These are phyloP conservation scores for Coprinopsis cinerea DNA, from an alignment of 768 basidiomycete species.

Conservation along the genomic window DNA sequence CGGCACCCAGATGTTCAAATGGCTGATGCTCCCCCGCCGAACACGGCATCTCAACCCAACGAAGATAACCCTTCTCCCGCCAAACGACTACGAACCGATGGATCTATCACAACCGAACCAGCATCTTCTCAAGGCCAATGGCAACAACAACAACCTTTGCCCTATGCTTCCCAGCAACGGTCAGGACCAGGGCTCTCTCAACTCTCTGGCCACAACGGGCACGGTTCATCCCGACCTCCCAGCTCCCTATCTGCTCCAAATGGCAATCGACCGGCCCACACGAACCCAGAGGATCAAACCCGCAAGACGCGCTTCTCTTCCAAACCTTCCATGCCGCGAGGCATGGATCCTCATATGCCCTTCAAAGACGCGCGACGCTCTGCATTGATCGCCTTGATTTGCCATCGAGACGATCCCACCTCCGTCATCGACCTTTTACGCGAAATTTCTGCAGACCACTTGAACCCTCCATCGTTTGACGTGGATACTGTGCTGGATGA, in stretches of 20 bases:
- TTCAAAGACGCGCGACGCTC: slow-evolving; percentile 51
- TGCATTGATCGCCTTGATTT: slow-evolving; percentile 61
- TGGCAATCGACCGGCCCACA: slow-evolving; percentile 33
- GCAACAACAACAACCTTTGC: slow-evolving; percentile 15
- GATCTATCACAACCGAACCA: slow-evolving; percentile 26
- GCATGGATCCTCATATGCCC: slow-evolving; percentile 47
- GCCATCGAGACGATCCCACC: slow-evolving; percentile 61
- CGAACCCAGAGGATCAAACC: slow-evolving; percentile 33
- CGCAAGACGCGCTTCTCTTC: slow-evolving; percentile 60
- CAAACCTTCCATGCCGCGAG: slow-evolving; percentile 49
- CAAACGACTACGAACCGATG: slow-evolving; percentile 67
- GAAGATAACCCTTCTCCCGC: slow-evolving; percentile 63
- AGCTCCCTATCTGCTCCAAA: slow-evolving; percentile 38
- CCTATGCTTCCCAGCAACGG: too few relatives aligned
- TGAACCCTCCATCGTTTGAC: slow-evolving; percentile 41
- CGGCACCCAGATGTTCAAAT: slow-evolving; percentile 35
- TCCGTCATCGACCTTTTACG: slow-evolving; percentile 60
- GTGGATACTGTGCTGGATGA: slow-evolving; percentile 88
- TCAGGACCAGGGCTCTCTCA: slow-evolving; percentile 13
- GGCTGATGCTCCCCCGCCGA: slow-evolving; percentile 45
- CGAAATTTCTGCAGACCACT: slow-evolving; percentile 46
- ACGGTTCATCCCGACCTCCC: slow-evolving; percentile 39
- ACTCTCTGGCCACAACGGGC: slow-evolving; percentile 23
- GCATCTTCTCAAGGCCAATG: slow-evolving; percentile 31
- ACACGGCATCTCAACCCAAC: slow-evolving; percentile 41